Evolutionary conservation across 176 grass and related monocot species (phyloP).

Genomic region (Aegilops umbellulata): DNA sequence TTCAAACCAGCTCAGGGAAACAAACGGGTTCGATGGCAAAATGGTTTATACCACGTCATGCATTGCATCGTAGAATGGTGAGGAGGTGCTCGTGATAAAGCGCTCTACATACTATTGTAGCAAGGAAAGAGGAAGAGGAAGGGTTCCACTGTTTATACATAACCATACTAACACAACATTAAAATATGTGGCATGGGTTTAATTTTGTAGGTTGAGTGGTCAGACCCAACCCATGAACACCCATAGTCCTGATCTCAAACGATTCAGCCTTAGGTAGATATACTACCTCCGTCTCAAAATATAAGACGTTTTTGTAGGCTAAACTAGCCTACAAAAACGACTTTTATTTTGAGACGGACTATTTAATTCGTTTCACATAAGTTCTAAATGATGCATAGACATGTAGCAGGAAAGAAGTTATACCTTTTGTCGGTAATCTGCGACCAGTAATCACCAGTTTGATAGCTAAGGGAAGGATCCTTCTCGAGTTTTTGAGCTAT

Average conservation of each 20-base stretch:
- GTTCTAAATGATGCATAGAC: background rate
- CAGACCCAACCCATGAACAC: background rate
- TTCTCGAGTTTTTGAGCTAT: conserved; percentile 97
- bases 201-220: background rate
- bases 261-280: background rate
- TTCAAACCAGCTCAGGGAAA: background rate
- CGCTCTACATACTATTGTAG: background rate
- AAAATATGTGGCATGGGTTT: background rate
- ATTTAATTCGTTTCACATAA: background rate
- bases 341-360: no score
- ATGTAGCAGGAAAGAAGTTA: conserved; percentile 9
- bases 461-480: conserved; percentile 84
- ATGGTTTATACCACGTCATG: background rate
- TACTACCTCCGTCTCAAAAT: no score
- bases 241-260: background rate
- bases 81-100: background rate
- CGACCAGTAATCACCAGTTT: conserved; percentile 71
- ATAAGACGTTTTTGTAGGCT: no score
- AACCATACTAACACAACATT: background rate
- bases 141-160: conserved; percentile 1
- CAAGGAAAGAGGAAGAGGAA: background rate
- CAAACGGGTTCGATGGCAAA: background rate
- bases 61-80: background rate
- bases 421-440: conserved; percentile 98
- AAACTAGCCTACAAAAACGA: no score